Evolutionary conservation across 2,329 filamentous ascomycete genomes (phyloP), one percentile per base, ranked within the genome.

Genomic region (Fusarium nygamai): DNA sequence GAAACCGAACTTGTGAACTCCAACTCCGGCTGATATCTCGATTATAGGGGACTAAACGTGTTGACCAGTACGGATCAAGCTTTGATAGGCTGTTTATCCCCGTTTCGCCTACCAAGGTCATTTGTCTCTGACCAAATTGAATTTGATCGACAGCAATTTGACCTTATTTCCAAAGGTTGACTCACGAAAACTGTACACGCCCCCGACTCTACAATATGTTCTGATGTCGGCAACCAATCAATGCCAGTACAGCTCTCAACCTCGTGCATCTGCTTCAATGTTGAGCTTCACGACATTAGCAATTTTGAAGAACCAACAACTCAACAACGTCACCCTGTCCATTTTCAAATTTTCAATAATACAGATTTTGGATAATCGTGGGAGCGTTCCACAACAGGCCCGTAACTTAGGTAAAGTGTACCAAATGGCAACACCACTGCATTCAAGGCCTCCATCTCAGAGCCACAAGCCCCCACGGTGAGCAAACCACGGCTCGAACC

Each of bases 341-440:
- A 48, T 73, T 70, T 65, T 46, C 58, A 38, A 66, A 59, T 56
- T 62, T 73, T 24, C 29, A 36, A 20, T 22, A 31, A 20, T 14
- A 66, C 61, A 68, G 46, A 66, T 56, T 62, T 36, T 57, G 47
- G 50, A 61, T 44, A 48, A 48, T 47, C 51, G 46, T 59, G n/a
- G 60, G 44, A 59, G 44, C 39, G 62, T 70, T 66, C 67, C 67
- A 64, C 53, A 63, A 59, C 48, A 61, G 64, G 57, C 39, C 67
- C 38, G 57, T 50, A 43, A 57, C 43, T 56, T 59, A 34, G 51
- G 41, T n/a, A 60, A 64, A 61, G 66, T 53, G 31, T 73, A 48
- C 57, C 43, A 39, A 47, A 73, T 67, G 56, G 62, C 71, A 67
- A 64, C 71, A 61, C 67, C 50, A 61, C 47, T 71, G 47, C 67